These are phyloP conservation scores for Eutrema yunnanense DNA, from an alignment of 345 rosid species.

Conservation along the genomic window DNA sequence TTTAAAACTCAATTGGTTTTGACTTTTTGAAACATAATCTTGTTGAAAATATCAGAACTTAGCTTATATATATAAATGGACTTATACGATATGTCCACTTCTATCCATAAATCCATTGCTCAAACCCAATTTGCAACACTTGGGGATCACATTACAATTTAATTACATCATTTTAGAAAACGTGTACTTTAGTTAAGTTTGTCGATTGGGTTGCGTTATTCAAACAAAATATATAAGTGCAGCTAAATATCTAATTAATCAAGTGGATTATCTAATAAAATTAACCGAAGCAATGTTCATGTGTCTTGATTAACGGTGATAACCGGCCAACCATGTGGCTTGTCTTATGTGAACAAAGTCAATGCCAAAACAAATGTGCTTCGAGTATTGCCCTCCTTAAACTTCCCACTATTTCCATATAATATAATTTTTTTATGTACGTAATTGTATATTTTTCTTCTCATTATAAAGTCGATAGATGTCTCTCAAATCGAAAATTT, in stretches of 20 bases:
- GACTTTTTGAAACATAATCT: not conserved
- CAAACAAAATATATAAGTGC: not conserved
- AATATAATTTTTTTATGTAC: not conserved
- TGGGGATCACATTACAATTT: not conserved
- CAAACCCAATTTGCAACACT: not conserved
- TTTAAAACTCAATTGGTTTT: not conserved
- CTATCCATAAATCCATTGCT: not conserved
- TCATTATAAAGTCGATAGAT: not conserved
- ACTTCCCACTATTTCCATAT: conserved; percentile 22
- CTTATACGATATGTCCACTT: not conserved
- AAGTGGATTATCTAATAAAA: not conserved
- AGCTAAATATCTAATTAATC: not conserved
- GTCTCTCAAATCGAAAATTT: not conserved
- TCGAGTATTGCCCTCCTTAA: conserved; percentile 20
- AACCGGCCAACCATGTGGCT: conserved; percentile 25
- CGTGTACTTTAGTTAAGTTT: not conserved
- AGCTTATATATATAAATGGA: not conserved
- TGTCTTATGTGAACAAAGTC: conserved; percentile 22
- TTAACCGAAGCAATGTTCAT: conserved; percentile 11
- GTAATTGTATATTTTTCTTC: not conserved
- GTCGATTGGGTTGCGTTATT: conserved; percentile 1
- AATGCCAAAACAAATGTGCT: conserved; percentile 21
- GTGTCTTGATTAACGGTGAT: conserved; percentile 25
- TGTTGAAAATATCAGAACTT: not conserved
- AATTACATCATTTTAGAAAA: not conserved